Base-by-base conservation (phyloP, 208 protist genomes). In the Crithidia mellificae region DNA sequence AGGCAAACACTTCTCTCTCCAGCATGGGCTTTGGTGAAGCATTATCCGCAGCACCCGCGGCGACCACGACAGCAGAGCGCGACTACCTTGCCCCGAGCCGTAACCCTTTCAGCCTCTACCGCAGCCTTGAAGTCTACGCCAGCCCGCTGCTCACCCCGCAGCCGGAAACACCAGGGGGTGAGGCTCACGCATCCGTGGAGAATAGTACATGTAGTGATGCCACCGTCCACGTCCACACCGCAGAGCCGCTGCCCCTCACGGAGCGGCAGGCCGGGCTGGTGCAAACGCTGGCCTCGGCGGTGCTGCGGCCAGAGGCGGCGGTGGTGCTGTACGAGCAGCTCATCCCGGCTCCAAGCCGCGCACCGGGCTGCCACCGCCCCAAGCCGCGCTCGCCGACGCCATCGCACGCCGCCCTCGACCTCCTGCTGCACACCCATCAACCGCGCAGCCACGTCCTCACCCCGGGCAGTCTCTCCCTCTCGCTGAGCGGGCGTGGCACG, bases 71-170 rank as follows among this genome's bases (percentile, higher is more conserved):
- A 1, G 41, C 67, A 32, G 51, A 78, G 44, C 43, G 41, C 20
- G 85, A 91, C 74, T 72, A 84, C 67, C 77, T 91, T 34, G 46
- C 74, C 12, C 85, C 85, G 2, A 91, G 78, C 57, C 80, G 82
- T 17, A 91, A 91, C 50, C 85, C 85, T 14, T 91, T 74, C 50
- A 87, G 74, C 36, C 62, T 58, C n/a, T 88, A 77, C 57, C 74
- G 74, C 8, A 44, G 11, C 46, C 34, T 74, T 14, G 59, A 51
- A 27, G 12, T 47, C 19, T 74, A 62, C 39, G 22, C 38, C 1
- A 22, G 25, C 20, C 59, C 46, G n/a, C 19, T 56, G 8, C 19
- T 43, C 5, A 22, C 20, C 25, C 41, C 17, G 25, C 20, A 7
- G 50, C 29, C 27, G 9, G 6, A 4, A 29, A 7, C 27, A 55